A percentile compares a stretch with the other conserved stretches of the same genome.
Evolutionary conservation across 106 monocot genomes (phyloP).

Genomic region (Acanthochlamys bracteata): DNA sequence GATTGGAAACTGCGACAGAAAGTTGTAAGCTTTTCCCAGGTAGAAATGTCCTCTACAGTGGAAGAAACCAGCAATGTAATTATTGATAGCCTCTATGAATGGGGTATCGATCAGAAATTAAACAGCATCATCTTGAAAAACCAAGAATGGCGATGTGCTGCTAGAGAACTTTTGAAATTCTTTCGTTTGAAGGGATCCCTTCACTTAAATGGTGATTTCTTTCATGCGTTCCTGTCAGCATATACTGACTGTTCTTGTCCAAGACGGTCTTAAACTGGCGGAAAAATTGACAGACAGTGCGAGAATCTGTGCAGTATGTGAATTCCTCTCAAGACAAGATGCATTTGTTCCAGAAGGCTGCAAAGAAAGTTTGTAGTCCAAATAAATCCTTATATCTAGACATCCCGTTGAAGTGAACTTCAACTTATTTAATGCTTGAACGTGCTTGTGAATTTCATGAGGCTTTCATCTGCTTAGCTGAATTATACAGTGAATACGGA

Average conservation of each 20-base stretch:
- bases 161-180: constrained; percentile 32
- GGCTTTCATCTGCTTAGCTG: constrained; percentile 40
- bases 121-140: constrained; percentile 41
- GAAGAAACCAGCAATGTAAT: constrained; percentile 37
- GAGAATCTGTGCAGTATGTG: constrained; percentile 45
- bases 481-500: constrained; percentile 28
- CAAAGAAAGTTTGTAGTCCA: constrained; percentile 24
- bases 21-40: constrained; percentile 42
- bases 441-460: constrained; percentile 47
- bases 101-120: constrained; percentile 54
- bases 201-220: constrained; percentile 46
- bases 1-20: constrained; percentile 65
- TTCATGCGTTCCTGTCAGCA: constrained; percentile 47
- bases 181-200: constrained; percentile 29
- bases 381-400: constrained; percentile 47
- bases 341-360: constrained; percentile 36
- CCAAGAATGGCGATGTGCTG: constrained; percentile 22
- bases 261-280: constrained; percentile 34
- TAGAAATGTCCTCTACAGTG: constrained; percentile 29
- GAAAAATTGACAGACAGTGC: constrained; percentile 29
- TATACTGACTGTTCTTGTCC: constrained; percentile 45
- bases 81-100: constrained; percentile 44
- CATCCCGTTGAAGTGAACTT: constrained; percentile 38
- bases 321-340: constrained; percentile 49
- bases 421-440: constrained; percentile 66